Evolutionary conservation across 2,329 filamentous ascomycete species (phyloP).

Genomic region (Pseudogymnoascus sp.): DNA sequence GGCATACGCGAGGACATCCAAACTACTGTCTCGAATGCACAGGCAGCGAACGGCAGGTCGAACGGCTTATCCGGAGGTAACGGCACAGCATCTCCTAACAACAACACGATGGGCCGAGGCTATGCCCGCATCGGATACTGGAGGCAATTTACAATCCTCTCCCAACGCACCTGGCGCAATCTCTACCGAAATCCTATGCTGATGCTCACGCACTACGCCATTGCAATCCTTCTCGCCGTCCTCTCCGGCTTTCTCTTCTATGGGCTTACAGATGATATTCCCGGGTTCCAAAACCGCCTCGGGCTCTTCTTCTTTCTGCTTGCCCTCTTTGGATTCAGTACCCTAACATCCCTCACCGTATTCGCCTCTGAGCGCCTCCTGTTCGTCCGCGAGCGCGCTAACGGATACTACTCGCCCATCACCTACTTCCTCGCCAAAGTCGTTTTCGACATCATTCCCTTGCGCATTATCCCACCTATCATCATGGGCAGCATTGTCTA

Average conservation of each 20-base stretch:
- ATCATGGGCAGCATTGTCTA: constrained; percentile 95
- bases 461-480: constrained; percentile 88
- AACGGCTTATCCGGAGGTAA: constrained; percentile 46
- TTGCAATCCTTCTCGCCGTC: constrained; percentile 87
- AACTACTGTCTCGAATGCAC: constrained; percentile 54
- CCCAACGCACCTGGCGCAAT: constrained; percentile 89
- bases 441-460: constrained; percentile 92
- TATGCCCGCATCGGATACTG: constrained; percentile 73
- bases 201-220: constrained; percentile 97
- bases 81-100: constrained; percentile 33
- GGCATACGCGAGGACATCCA: constrained; percentile 71
- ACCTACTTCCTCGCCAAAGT: constrained; percentile 95
- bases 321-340: constrained; percentile 93
- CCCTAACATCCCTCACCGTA: constrained; percentile 83
- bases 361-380: constrained; percentile 85
- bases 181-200: constrained; percentile 95
- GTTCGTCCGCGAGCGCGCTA: constrained; percentile 88
- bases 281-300: constrained; percentile 93
- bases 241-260: constrained; percentile 95
- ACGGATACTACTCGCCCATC: constrained; percentile 89
- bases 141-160: constrained; percentile 82
- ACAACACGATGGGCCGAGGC: constrained; percentile 60
- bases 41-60: constrained; percentile 54
- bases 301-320: constrained; percentile 97
- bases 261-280: constrained; percentile 88